These are phyloP conservation scores for Yamadazyma jaroonii DNA, from an alignment of 1,139 yeast species.

Conservation along the genomic window DNA sequence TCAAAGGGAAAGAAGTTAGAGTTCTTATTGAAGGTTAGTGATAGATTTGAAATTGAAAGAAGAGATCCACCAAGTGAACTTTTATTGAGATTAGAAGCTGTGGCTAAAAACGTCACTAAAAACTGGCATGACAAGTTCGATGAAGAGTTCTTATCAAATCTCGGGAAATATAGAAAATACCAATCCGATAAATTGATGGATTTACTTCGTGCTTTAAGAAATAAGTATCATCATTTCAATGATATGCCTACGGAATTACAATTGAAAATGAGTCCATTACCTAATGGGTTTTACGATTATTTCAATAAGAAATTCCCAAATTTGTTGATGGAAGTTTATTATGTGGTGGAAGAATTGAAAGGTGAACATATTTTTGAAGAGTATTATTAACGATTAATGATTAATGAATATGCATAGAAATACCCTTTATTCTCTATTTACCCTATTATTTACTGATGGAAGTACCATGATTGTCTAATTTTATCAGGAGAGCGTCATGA, in stretches of 20 bases:
- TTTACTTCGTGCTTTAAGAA: conserved; percentile 81
- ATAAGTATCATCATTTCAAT: conserved; percentile 89
- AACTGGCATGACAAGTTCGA: conserved; percentile 86
- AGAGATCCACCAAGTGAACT: conserved; percentile 82
- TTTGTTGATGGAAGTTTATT: conserved; percentile 72
- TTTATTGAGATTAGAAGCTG: conserved; percentile 56
- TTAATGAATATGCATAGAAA: conserved; percentile 2
- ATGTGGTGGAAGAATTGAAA: conserved; percentile 54
- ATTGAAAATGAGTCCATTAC: conserved; percentile 69
- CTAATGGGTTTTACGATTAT: conserved; percentile 78
- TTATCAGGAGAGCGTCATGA: too few species aligned
- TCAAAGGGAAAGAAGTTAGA: conserved; percentile 68
- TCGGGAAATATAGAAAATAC: conserved; percentile 90
- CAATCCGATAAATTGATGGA: conserved; percentile 78
- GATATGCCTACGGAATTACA: conserved; percentile 71
- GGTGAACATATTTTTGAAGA: conserved; percentile 61
- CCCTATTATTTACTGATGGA: too few species aligned
- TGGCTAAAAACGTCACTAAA: conserved; percentile 51
- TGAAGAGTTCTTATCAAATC: conserved; percentile 65
- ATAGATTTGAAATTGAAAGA: conserved; percentile 82
- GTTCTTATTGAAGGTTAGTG: conserved; percentile 82
- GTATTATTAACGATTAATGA: conserved; percentile 30
- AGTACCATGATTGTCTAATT: too few species aligned
- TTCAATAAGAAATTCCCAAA: conserved; percentile 75
- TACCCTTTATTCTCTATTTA: conserved; percentile 1